A percentile compares a stretch with the other conserved stretches of the same genome.
Conservation (phyloP, 2,329 filamentous ascomycete genomes). For the Diaporthe longicolla region DNA sequence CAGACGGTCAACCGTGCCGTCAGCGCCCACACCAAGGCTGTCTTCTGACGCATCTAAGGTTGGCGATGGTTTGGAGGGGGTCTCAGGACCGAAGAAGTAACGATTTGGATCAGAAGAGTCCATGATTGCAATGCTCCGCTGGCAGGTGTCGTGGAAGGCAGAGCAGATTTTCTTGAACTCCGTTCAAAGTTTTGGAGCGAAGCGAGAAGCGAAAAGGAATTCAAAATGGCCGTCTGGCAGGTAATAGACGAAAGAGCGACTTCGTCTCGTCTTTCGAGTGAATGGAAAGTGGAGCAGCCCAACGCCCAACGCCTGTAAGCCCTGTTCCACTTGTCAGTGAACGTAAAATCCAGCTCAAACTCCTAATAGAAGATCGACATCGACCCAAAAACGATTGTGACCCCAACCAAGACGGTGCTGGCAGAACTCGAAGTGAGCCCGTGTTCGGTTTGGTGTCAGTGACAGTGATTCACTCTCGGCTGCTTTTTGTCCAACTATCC, state of each 20-base stretch:
- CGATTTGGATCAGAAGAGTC: neutral
- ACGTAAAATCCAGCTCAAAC: neutral
- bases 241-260: neutral
- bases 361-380: neutral
- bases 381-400: no score
- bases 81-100: neutral
- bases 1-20: conserved; percentile 32
- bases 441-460: neutral
- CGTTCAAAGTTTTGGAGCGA: neutral
- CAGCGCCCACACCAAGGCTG: neutral
- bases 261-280: neutral
- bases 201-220: neutral
- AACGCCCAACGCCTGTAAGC: neutral
- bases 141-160: neutral
- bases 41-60: neutral
- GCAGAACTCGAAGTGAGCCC: neutral
- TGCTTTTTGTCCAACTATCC: neutral
- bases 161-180: neutral
- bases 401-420: neutral
- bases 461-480: neutral
- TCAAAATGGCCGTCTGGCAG: neutral
- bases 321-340: conserved; percentile 13
- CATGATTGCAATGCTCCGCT: neutral
- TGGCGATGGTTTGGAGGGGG: neutral
- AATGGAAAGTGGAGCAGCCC: neutral